Conservation (phyloP, 352 stramenopile species). For the Ophiocytium majus region DNA sequence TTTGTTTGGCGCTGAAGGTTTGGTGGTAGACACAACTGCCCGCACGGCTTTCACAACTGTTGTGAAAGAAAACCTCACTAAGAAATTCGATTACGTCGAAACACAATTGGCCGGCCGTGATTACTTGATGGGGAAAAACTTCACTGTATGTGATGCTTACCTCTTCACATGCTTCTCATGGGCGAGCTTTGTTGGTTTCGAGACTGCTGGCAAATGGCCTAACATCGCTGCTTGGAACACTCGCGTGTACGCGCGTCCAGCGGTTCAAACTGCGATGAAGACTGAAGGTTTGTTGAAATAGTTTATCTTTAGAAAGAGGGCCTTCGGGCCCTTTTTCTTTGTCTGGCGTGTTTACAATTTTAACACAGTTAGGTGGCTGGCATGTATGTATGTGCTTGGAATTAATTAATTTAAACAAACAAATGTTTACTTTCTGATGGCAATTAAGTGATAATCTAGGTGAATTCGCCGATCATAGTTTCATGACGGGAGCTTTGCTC, state of each 20-base stretch:
- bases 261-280: background rate
- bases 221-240: background rate
- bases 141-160: background rate
- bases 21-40: background rate
- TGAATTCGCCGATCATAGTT: too few relatives aligned
- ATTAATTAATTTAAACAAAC: too few relatives aligned
- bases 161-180: background rate
- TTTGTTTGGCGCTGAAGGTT: background rate
- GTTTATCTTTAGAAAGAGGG: too few relatives aligned
- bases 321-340: too few relatives aligned
- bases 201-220: background rate
- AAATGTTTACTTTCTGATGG: too few relatives aligned
- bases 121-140: background rate
- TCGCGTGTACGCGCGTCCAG: constrained; percentile 6
- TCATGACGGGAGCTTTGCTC: too few relatives aligned
- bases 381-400: too few relatives aligned
- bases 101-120: background rate
- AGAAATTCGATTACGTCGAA: constrained; percentile 11
- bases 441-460: too few relatives aligned
- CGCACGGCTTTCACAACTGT: too few relatives aligned
- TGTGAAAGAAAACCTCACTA: background rate
- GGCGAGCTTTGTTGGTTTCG: background rate
- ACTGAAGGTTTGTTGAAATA: background rate
- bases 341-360: too few relatives aligned
- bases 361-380: too few relatives aligned